Base-by-base conservation (phyloP, 225 moss, liverwort and hornwort genomes). In the Takakia lepidozioides region DNA sequence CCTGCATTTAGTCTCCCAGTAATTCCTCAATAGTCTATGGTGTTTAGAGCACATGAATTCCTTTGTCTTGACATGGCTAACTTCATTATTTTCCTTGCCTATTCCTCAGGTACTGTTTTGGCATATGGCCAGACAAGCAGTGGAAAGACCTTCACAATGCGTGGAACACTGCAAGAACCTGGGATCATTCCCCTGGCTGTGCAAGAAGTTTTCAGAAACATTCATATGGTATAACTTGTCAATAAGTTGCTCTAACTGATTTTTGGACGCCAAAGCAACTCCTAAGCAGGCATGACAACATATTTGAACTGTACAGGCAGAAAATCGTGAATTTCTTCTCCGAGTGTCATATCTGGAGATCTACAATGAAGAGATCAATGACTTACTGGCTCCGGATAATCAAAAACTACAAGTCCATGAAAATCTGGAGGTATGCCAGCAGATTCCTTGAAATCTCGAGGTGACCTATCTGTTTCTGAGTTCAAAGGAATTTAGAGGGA, bases 91-190 rank as follows among this genome's bases (percentile, higher is more conserved):
- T n/a, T n/a, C n/a, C n/a, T n/a, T n/a, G n/a, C n/a, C n/a, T n/a
- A n/a, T n/a, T 10, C 19, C 8, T 39, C 80, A 95, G 93, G 93
- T 56, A 95, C 93, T 15, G 86, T 95, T 41, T 90, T 95, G 66
- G 93, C 93, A 7, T 95, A 95, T 57, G 90, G 90, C 17, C 93
- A 95, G 79, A 90, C 93, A 41, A 95, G 90, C 60, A 95, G 93
- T 62, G 93, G 93, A 48, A 95, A 95, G 76, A 95, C 90, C 8
- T 85, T 71, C 47, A 95, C 93, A 9, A 95, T 95, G 90, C 93
- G 84, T 54, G 93, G 93, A 29, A 64, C 77, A 35, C 47, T 60
- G 5, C 61, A 67, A 35, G 93, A 95, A 54, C 93, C 86, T 48
- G 93, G 90, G 25, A 82, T 95, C 38, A 87, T 95, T 49, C 93